Conservation (phyloP, 331 rosid species). For the Malus hybrid region DNA sequence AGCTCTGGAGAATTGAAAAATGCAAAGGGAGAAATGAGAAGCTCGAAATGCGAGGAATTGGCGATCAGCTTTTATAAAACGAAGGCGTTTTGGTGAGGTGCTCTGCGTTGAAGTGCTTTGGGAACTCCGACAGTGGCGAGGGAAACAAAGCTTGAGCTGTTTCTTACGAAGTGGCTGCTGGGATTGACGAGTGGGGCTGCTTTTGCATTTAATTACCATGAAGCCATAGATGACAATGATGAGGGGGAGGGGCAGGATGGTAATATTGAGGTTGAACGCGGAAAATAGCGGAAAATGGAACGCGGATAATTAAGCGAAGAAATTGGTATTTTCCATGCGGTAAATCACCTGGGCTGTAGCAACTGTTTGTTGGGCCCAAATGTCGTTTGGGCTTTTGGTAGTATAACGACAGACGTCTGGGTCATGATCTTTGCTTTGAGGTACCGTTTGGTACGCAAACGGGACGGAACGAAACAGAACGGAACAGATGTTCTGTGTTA, state of each 20-base stretch:
- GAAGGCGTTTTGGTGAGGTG: background rate
- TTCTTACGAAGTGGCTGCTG: background rate
- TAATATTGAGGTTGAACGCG: background rate
- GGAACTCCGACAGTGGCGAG: constrained; percentile 60
- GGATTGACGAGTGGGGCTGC: background rate
- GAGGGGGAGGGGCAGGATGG: background rate
- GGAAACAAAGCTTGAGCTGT: constrained; percentile 23
- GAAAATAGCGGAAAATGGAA: too few relatives aligned
- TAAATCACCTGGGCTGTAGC: background rate
- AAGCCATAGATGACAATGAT: background rate
- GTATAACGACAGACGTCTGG: background rate
- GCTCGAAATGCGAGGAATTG: constrained; percentile 16
- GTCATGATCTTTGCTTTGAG: background rate
- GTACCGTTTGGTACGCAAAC: too few relatives aligned
- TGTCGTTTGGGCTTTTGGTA: background rate
- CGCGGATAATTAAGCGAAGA: too few relatives aligned
- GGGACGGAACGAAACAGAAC: too few relatives aligned
- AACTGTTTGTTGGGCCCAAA: background rate
- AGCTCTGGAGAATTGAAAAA: constrained; percentile 20
- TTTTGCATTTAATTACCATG: constrained; percentile 13
- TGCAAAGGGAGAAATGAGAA: constrained; percentile 5
- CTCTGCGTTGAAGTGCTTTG: constrained; percentile 24
- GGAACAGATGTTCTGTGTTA: too few relatives aligned
- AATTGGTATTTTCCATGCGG: too few relatives aligned
- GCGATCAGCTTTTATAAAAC: constrained; percentile 2